Evolutionary conservation across 495 filamentous ascomycete species (phyloP).

Genomic region (Lentithecium fluviatile): DNA sequence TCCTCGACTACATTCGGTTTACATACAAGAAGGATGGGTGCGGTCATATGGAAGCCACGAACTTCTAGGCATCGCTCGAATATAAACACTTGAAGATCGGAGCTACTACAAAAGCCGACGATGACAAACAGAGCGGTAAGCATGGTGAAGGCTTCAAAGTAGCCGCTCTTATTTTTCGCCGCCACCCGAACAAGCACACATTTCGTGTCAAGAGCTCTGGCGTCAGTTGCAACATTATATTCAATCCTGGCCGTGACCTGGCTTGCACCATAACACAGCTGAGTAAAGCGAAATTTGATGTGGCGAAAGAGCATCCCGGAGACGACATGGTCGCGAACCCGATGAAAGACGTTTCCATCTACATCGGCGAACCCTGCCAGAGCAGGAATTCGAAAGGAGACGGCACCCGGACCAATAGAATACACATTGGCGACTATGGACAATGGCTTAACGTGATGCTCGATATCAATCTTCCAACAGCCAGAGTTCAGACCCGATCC

Average conservation of each 20-base stretch:
- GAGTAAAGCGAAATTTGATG: neutral
- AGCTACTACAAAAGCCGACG: slow-evolving; percentile 7
- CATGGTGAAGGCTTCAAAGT: slow-evolving; percentile 19
- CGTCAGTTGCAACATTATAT: slow-evolving; percentile 7
- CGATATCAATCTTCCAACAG: slow-evolving; percentile 4
- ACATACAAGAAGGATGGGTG: neutral
- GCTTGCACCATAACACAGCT: neutral
- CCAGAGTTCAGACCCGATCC: neutral
- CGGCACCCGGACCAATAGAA: neutral
- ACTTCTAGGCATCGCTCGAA: slow-evolving; percentile 8
- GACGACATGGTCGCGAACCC: too few relatives aligned
- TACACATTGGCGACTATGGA: neutral
- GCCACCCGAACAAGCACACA: slow-evolving; percentile 9
- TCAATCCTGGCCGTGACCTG: neutral
- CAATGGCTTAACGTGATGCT: slow-evolving; percentile 7
- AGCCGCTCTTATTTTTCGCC: slow-evolving; percentile 9
- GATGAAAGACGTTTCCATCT: slow-evolving; percentile 5
- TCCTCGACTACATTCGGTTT: too few relatives aligned
- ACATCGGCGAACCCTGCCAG: neutral
- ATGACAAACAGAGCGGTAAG: slow-evolving; percentile 5
- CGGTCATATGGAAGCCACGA: slow-evolving; percentile 3
- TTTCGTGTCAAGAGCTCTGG: slow-evolving; percentile 1
- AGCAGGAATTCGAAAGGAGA: neutral
- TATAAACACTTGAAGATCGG: neutral
- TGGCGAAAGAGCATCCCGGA: neutral